phyloP scores from a whole-genome alignment of 1,139 yeast species.

The Hyphopichia wangnamkhiaoensis region DNA sequence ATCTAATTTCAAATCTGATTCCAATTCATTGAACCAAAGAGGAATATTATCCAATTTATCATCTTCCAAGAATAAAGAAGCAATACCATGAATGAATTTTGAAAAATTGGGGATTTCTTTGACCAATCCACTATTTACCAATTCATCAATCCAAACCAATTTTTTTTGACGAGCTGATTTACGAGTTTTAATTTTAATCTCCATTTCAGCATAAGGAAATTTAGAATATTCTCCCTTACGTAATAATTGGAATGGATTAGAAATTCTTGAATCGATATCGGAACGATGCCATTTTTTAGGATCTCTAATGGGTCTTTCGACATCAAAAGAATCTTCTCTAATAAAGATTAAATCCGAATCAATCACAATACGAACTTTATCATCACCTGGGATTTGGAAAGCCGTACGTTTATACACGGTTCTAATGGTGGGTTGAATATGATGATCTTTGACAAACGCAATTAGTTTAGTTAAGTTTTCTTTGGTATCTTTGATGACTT shows the following conservation, averaged over 20 bases:
- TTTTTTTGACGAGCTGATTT: conserved; percentile 40
- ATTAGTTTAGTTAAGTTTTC: conserved; percentile 65
- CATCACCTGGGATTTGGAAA: conserved; percentile 97
- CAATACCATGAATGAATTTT: conserved; percentile 87
- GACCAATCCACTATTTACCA: conserved; percentile 79
- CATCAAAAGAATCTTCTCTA: conserved; percentile 87
- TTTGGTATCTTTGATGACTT: conserved; percentile 49
- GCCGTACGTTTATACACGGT: conserved; percentile 90
- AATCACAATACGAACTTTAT: conserved; percentile 81
- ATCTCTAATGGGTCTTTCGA: conserved; percentile 83
- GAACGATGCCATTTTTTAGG: conserved; percentile 89
- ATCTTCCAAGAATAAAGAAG: conserved; percentile 83
- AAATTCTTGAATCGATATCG: conserved; percentile 78
- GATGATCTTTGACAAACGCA: conserved; percentile 60
- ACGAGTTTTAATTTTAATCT: conserved; percentile 69
- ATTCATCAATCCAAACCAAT: conserved; percentile 83
- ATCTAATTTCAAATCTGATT: conserved; percentile 70
- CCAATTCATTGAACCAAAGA: conserved; percentile 92
- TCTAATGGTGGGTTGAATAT: conserved; percentile 83
- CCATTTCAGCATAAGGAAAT: conserved; percentile 92
- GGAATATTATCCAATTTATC: conserved; percentile 89
- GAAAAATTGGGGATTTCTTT: conserved; percentile 91
- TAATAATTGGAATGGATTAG: conserved; percentile 68
- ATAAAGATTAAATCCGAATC: conserved; percentile 87
- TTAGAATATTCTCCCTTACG: conserved; percentile 84